A percentile compares a stretch with the other conserved stretches of the same genome.
Conservation (phyloP, 1,284 basidiomycete genomes). For the Cutaneotrichosporon curvatum region DNA sequence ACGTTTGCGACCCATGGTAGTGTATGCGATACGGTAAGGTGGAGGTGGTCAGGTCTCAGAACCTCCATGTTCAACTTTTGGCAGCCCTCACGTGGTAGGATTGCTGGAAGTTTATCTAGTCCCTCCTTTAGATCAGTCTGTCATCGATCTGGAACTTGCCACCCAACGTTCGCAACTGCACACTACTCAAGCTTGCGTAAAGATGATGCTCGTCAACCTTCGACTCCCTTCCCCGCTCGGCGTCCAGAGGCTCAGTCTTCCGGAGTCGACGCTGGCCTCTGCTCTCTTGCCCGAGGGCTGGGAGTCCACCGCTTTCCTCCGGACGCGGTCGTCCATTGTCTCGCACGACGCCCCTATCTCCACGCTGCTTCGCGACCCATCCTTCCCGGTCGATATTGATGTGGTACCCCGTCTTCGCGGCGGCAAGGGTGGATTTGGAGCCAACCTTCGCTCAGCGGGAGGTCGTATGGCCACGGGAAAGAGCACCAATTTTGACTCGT, state of each 20-base stretch:
- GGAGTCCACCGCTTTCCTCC: conserved; percentile 25
- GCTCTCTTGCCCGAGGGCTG: conserved; percentile 13
- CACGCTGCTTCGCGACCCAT: conserved; percentile 15
- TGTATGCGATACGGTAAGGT: background rate
- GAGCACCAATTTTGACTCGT: conserved; percentile 90
- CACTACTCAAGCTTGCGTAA: too few relatives aligned
- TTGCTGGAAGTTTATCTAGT: too few relatives aligned
- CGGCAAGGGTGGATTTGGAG: conserved; percentile 97
- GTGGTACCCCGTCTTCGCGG: conserved; percentile 58
- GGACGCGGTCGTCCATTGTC: conserved; percentile 26
- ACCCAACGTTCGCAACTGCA: too few relatives aligned
- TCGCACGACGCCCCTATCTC: conserved; percentile 14
- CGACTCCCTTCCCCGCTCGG: conserved; percentile 35
- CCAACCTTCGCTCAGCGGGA: conserved; percentile 89
- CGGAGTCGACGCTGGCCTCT: conserved; percentile 17
- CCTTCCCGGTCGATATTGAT: conserved; percentile 31
- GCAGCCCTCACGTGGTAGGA: background rate
- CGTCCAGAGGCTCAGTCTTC: conserved; percentile 19
- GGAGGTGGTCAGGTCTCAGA: background rate
- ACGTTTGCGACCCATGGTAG: conserved; percentile 27
- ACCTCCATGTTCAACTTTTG: conserved; percentile 14
- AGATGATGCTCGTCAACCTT: conserved; percentile 31
- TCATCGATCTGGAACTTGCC: too few relatives aligned
- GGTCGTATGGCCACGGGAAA: conserved; percentile 96
- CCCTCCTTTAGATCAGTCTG: too few relatives aligned